phyloP scores from a whole-genome alignment of 1,284 basidiomycete genomes.

The Neolentinus lepideus region DNA sequence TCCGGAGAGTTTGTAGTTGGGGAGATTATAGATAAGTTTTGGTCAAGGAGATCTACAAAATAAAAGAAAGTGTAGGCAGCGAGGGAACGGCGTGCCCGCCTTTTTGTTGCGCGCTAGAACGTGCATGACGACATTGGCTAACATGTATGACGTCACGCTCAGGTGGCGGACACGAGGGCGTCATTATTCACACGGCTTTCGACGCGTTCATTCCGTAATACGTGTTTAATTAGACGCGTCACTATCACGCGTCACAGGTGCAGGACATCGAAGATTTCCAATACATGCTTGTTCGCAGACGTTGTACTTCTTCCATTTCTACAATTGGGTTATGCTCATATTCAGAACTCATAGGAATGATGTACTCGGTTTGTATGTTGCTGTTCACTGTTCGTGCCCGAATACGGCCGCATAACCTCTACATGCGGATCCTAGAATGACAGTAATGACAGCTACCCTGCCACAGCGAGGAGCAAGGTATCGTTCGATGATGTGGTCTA shows the following conservation, averaged over 20 bases:
- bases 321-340: no score
- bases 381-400: neutral
- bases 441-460: neutral
- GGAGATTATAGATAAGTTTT: no score
- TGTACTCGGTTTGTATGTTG: no score
- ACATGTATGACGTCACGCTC: neutral
- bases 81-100: neutral
- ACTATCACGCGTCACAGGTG: neutral
- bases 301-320: neutral
- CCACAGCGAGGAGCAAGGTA: no score
- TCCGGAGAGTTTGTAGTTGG: neutral
- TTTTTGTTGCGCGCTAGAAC: neutral
- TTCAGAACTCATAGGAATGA: no score
- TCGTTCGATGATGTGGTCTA: no score
- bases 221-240: neutral
- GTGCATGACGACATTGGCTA: neutral
- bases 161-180: neutral
- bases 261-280: neutral
- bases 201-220: neutral
- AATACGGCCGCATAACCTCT: neutral
- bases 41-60: neutral
- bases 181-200: neutral
- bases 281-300: neutral
- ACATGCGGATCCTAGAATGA: neutral
- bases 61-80: neutral